Conservation (phyloP, 768 basidiomycete species). For the Boletus pseudopeckii region DNA sequence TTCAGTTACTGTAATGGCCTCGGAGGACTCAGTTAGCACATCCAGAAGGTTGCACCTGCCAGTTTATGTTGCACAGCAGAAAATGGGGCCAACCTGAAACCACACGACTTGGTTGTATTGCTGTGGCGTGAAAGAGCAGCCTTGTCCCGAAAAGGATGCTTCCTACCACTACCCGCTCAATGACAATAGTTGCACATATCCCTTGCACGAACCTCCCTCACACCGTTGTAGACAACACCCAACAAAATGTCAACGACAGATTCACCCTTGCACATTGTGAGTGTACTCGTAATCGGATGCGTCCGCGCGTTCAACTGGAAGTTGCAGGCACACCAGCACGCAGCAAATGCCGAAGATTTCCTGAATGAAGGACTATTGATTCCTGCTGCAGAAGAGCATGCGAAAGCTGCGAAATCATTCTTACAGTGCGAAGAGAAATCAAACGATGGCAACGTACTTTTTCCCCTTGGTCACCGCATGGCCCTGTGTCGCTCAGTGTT, state of each 20-base stretch:
- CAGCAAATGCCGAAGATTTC: slow-evolving; percentile 75
- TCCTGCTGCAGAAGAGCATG: slow-evolving; percentile 69
- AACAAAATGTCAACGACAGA: slow-evolving; percentile 35
- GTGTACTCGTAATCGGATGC: not conserved
- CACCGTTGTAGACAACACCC: not conserved
- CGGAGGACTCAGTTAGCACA: too few relatives aligned
- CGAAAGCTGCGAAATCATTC: slow-evolving; percentile 75
- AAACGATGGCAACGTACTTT: slow-evolving; percentile 64
- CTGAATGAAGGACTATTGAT: slow-evolving; percentile 63
- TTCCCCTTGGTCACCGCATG: not conserved
- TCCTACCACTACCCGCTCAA: not conserved
- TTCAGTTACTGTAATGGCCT: too few relatives aligned
- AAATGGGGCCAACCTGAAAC: too few relatives aligned
- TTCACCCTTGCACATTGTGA: slow-evolving; percentile 52
- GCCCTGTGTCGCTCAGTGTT: slow-evolving; percentile 1
- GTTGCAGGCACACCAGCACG: slow-evolving; percentile 77
- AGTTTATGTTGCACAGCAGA: too few relatives aligned
- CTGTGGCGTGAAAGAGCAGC: too few relatives aligned
- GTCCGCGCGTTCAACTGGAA: slow-evolving; percentile 3
- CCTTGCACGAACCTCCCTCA: not conserved
- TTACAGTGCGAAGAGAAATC: slow-evolving; percentile 69
- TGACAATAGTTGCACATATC: not conserved
- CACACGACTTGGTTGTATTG: too few relatives aligned
- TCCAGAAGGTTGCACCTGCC: too few relatives aligned
- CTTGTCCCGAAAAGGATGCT: slow-evolving; percentile 3